Percentiles rank a stretch among this genome's conserved stretches.
Evolutionary conservation across 75 land plant genomes (phyloP).

Genomic region (Pseudotsuga menziesii): DNA sequence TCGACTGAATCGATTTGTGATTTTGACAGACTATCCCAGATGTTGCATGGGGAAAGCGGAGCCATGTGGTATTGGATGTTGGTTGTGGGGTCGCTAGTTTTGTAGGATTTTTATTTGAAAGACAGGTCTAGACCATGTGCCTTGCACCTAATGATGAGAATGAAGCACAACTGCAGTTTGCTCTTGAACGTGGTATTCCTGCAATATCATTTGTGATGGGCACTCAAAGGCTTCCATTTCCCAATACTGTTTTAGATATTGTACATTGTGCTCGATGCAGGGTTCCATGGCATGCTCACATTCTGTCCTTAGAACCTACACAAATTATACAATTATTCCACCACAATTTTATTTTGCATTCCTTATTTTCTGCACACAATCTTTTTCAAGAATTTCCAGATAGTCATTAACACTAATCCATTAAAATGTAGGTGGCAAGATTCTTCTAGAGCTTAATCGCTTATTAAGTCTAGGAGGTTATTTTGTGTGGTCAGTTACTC

Average conservation of each 20-base stretch:
- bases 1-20: not conserved
- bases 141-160: constrained; percentile 96
- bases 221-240: constrained; percentile 70
- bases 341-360: constrained; percentile 6
- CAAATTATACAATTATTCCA: not conserved
- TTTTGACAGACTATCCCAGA: constrained; percentile 45
- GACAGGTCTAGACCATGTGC: constrained; percentile 73
- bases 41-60: constrained; percentile 59
- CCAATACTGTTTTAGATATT: constrained; percentile 73
- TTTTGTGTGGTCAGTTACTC: no score
- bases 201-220: constrained; percentile 98
- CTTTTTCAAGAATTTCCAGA: not conserved
- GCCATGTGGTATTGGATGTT: no score
- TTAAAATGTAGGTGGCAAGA: constrained; percentile 64
- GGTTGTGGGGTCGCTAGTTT: constrained; percentile 95
- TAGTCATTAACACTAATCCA: not conserved
- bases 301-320: constrained; percentile 21
- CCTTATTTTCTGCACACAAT: not conserved
- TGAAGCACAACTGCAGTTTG: constrained; percentile 93
- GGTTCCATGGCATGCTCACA: constrained; percentile 75
- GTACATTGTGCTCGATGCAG: constrained; percentile 95
- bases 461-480: constrained; percentile 82
- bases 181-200: constrained; percentile 89
- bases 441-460: constrained; percentile 76
- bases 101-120: constrained; percentile 84